phyloP scores from a whole-genome alignment of 2,329 filamentous ascomycete genomes.

The Aureobasidium sp. region DNA sequence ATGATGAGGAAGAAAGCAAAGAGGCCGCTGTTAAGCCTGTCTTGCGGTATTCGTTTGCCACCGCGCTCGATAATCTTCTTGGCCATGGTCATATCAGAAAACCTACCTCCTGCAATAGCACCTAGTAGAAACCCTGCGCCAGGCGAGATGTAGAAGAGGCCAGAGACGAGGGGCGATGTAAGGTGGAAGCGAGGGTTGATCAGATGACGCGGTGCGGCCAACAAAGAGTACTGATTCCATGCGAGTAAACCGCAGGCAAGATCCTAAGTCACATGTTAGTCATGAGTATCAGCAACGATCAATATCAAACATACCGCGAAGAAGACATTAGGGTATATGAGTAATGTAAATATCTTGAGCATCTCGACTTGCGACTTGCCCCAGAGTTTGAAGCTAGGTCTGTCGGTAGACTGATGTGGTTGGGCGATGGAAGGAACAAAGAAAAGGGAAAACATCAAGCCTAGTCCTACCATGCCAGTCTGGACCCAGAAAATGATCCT shows the following conservation, averaged over 20 bases:
- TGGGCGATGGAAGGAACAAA: conserved; percentile 44
- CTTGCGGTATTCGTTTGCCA: conserved; percentile 57
- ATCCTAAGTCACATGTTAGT: neutral
- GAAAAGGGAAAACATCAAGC: conserved; percentile 53
- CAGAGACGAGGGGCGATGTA: conserved; percentile 55
- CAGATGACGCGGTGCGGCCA: conserved; percentile 60
- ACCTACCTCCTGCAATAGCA: conserved; percentile 60
- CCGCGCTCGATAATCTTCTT: conserved; percentile 51
- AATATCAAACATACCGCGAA: conserved; percentile 38
- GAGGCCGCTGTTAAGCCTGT: conserved; percentile 54
- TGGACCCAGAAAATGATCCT: conserved; percentile 71
- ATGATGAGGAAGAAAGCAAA: conserved; percentile 48
- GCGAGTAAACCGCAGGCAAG: conserved; percentile 53
- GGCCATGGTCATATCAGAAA: conserved; percentile 59
- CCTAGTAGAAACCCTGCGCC: conserved; percentile 61
- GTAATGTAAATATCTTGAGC: conserved; percentile 52
- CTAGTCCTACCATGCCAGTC: conserved; percentile 54
- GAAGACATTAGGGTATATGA: conserved; percentile 60
- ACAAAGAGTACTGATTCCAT: conserved; percentile 65
- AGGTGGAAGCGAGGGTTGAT: conserved; percentile 64
- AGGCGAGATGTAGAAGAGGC: conserved; percentile 64
- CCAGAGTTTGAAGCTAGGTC: conserved; percentile 3
- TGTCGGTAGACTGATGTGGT: conserved; percentile 4
- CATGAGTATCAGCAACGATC: no score
- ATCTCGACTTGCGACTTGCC: conserved; percentile 54